Evolutionary conservation across 306 rosid species (phyloP), one percentile per base, ranked within the genome.

Genomic region (Citrullus amarus): DNA sequence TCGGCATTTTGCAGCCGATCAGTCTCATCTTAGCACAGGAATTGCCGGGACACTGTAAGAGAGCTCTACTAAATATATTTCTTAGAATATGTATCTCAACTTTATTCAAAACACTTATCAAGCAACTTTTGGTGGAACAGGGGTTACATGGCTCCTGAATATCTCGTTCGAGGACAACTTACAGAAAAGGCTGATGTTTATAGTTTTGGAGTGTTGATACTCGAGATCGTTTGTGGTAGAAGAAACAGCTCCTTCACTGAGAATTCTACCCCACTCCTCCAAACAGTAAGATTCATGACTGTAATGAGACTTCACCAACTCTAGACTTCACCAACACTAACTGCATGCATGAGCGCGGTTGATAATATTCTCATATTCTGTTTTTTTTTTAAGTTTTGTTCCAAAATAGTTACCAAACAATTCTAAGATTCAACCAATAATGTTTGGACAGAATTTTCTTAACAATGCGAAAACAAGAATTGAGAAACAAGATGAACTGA

Each of bases 71-170:
- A 8, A 50, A n/a, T 12, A 53, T 15, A 18, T 20, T 22, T 2
- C 0, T 69, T 17, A 20, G 2, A 69, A 9, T 68, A 8, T 41
- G 56, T 11, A 53, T 53, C 6, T n/a, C 20, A 0, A 69, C 36
- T 69, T 69, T 44, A 50, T 69, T 44, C 34, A 22, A 69, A 67
- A 69, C 75, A 10, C 38, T 6, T 17, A 22, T 2, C 25, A 9
- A 16, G 6, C 57, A 53, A 53, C 3, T 8, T 53, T 16, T 30
- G 53, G 61, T 76, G 48, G 44, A 32, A 20, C 71, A 93, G 98
- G 70, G 98, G 98, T 60, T 93, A 93, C 58, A 93, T 93, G 97
- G 98, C 98, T 56, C 97, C 98, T 0, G 98, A 93, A 80, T 93
- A 93, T 89, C 93, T 93, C 32, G 66, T 85, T 81, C 86, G 93